A percentile compares a stretch with the other conserved stretches of the same genome.
phyloP scores from a whole-genome alignment of 345 rosid species.

The Odontarrhena argentea region DNA sequence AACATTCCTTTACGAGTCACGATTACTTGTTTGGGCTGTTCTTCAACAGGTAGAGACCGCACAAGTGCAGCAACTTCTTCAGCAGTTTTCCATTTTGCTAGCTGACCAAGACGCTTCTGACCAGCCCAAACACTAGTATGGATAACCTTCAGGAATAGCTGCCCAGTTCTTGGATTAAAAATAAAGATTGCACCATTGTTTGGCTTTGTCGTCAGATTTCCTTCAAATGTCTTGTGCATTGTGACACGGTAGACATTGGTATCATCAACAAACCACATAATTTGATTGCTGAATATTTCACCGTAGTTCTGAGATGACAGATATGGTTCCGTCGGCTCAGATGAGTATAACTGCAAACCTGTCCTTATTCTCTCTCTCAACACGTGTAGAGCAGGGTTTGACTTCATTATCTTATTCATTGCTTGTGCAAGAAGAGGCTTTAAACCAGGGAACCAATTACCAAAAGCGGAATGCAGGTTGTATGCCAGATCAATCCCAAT shows the following conservation, averaged over 20 bases:
- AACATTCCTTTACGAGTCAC: slow-evolving; percentile 99
- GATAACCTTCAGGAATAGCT: slow-evolving; percentile 94
- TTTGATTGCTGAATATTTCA: slow-evolving; percentile 88
- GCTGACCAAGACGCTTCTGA: too few relatives aligned
- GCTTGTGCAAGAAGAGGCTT: slow-evolving; percentile 88
- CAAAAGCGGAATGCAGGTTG: slow-evolving; percentile 89
- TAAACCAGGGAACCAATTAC: slow-evolving; percentile 92
- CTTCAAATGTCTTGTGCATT: slow-evolving; percentile 98
- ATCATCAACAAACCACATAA: slow-evolving; percentile 35
- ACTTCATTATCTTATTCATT: slow-evolving; percentile 97
- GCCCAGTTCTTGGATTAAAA: slow-evolving; percentile 98
- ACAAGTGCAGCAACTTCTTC: slow-evolving; percentile 83
- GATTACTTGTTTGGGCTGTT: slow-evolving; percentile 96
- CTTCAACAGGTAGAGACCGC: slow-evolving; percentile 97
- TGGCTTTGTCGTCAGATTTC: slow-evolving; percentile 97
- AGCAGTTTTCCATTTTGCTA: too few relatives aligned
- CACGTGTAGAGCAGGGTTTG: slow-evolving; percentile 85
- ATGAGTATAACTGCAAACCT: slow-evolving; percentile 88
- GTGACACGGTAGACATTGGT: slow-evolving; percentile 77
- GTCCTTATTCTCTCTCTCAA: slow-evolving; percentile 88
- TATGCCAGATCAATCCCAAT: slow-evolving; percentile 92
- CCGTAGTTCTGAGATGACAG: slow-evolving; percentile 89
- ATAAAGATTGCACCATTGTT: slow-evolving; percentile 97
- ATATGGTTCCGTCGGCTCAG: slow-evolving; percentile 90
- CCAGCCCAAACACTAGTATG: slow-evolving; percentile 98